These are phyloP conservation scores for Trypanosoma mega DNA, from an alignment of 208 protist genomes.

Conservation along the genomic window DNA sequence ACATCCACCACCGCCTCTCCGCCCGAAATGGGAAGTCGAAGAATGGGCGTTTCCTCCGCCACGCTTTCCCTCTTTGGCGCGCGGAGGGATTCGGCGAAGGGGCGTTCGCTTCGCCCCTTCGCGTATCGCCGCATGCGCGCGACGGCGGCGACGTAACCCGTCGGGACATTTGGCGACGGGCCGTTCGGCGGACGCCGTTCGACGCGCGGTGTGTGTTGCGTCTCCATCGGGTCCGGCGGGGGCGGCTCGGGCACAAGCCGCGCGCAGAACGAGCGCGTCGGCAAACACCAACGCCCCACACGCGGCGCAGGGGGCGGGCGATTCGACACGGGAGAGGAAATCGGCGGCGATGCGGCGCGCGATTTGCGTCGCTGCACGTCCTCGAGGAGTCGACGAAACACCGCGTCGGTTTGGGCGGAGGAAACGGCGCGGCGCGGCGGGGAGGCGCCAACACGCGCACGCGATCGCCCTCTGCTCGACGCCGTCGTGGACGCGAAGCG, in stretches of 20 bases:
- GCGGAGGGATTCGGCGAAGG: constrained; percentile 21
- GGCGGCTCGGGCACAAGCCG: constrained; percentile 32
- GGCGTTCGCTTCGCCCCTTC: constrained; percentile 25
- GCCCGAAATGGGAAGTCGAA: constrained; percentile 48
- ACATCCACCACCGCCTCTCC: constrained; percentile 41
- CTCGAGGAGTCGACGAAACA: constrained; percentile 27
- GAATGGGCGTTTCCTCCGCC: constrained; percentile 39
- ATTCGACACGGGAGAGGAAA: neutral
- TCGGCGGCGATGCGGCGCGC: neutral
- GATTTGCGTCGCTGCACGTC: constrained; percentile 19
- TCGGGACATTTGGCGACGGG: constrained; percentile 57
- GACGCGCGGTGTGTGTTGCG: constrained; percentile 53
- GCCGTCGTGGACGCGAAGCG: constrained; percentile 23
- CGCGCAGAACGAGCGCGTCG: constrained; percentile 63
- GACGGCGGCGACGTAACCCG: constrained; percentile 78
- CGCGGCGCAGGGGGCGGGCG: neutral
- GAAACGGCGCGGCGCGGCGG: neutral
- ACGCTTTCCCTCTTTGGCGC: neutral
- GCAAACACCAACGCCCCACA: constrained; percentile 34
- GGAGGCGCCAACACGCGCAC: neutral
- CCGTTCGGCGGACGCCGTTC: constrained; percentile 48
- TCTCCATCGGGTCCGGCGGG: constrained; percentile 26
- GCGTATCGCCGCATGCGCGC: constrained; percentile 58
- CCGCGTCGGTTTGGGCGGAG: constrained; percentile 2
- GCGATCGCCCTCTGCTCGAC: constrained; percentile 16